These are phyloP conservation scores for Verbascum thapsus DNA, from an alignment of 257 asterid genomes.

Conservation along the genomic window DNA sequence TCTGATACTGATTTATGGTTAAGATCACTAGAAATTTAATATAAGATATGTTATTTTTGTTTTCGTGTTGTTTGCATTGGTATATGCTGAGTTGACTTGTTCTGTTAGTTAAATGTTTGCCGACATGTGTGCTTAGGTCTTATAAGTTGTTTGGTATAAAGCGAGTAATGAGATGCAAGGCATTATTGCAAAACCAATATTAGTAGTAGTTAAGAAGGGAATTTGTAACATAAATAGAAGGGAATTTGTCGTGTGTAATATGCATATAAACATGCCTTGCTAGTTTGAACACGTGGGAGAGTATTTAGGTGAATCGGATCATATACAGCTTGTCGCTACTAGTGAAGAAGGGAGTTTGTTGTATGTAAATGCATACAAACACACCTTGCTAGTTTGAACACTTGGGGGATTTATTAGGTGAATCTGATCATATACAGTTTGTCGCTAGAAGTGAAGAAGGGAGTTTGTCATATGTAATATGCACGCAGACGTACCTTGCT, in stretches of 20 bases:
- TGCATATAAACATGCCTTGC: neutral
- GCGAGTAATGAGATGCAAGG: constrained; percentile 11
- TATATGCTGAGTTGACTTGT: neutral
- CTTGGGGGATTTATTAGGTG: too few species aligned
- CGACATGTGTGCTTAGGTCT: constrained; percentile 1
- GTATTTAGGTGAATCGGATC: constrained; percentile 16
- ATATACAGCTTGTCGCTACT: constrained; percentile 6
- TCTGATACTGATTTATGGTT: constrained; percentile 43
- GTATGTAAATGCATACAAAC: too few species aligned
- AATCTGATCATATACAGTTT: too few species aligned
- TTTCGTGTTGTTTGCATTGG: constrained; percentile 21
- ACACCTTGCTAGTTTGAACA: too few species aligned
- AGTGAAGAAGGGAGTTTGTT: too few species aligned
- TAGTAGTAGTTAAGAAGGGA: neutral
- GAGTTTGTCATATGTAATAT: too few species aligned
- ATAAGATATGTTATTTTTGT: neutral
- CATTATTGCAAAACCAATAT: neutral
- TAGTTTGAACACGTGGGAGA: constrained; percentile 9
- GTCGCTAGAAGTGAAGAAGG: too few species aligned
- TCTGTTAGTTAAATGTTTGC: constrained; percentile 3
- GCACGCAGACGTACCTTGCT: too few species aligned
- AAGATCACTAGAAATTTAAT: constrained; percentile 18
- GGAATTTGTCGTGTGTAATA: constrained; percentile 10
- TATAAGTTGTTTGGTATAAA: constrained; percentile 16
- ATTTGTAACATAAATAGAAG: constrained; percentile 15